Evolutionary conservation across 768 basidiomycete species (phyloP).

Genomic region (Sarcodon sp.): DNA sequence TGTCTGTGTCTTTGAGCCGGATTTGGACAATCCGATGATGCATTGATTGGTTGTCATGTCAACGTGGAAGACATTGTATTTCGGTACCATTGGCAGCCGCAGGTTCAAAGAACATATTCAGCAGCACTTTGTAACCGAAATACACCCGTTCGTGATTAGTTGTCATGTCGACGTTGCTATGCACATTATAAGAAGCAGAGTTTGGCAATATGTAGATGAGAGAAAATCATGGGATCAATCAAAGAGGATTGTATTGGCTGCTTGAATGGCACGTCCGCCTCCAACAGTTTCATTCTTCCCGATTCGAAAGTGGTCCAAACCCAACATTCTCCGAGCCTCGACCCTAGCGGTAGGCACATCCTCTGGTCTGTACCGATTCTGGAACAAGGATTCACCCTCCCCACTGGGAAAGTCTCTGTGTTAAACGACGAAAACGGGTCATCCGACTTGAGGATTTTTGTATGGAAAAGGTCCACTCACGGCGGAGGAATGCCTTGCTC

Average conservation of each 20-base stretch:
- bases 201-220: no score
- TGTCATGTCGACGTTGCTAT: no score
- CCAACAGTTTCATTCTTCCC: slow-evolving; percentile 1
- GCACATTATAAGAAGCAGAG: no score
- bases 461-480: slow-evolving; percentile 14
- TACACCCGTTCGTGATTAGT: no score
- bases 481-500: slow-evolving; percentile 46
- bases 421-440: slow-evolving; percentile 14
- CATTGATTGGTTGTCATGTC: no score
- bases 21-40: no score
- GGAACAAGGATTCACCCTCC: slow-evolving; percentile 23
- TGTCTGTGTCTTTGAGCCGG: no score
- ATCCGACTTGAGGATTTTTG: slow-evolving; percentile 17
- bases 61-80: no score
- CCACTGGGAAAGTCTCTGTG: slow-evolving; percentile 43
- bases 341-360: slow-evolving; percentile 18
- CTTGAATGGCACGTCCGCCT: slow-evolving; percentile 11
- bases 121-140: no score
- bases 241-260: slow-evolving; percentile 16
- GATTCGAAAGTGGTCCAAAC: slow-evolving; percentile 24
- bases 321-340: slow-evolving; percentile 27
- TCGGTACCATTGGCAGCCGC: no score
- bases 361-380: slow-evolving; percentile 21
- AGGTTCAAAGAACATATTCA: no score
- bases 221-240: no score